A percentile compares a stretch with the other conserved stretches of the same genome.
These are phyloP conservation scores for Picea sitchensis DNA, from an alignment of 75 land plant genomes.

Conservation along the genomic window DNA sequence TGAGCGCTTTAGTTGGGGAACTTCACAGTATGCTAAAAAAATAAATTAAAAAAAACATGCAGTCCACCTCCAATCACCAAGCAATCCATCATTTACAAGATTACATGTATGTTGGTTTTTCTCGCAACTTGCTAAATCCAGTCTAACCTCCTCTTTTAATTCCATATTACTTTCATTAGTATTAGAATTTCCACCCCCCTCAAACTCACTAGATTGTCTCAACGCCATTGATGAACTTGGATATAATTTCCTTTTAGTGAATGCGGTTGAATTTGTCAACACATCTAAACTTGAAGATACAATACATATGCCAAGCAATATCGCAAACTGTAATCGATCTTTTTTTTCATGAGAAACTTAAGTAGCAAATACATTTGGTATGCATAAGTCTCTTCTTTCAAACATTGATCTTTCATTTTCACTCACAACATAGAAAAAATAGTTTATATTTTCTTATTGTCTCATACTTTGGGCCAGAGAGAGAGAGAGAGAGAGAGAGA, in stretches of 20 bases:
- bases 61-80: conserved; percentile 42
- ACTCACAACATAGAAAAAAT: conserved; percentile 33
- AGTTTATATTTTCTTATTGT: not conserved
- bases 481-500: too few species aligned
- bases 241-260: not conserved
- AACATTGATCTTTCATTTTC: conserved; percentile 47
- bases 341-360: not conserved
- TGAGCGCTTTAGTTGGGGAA: too few species aligned
- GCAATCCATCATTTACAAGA: conserved; percentile 27
- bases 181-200: not conserved
- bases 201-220: not conserved
- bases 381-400: conserved; percentile 39
- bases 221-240: not conserved
- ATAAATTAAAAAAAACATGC: too few species aligned
- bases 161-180: not conserved
- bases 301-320: not conserved
- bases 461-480: not conserved
- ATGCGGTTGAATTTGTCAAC: not conserved
- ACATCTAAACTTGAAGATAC: not conserved
- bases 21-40: too few species aligned
- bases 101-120: conserved; percentile 3
- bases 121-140: not conserved
- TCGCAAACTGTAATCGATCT: not conserved
- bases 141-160: not conserved
- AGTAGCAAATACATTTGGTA: conserved; percentile 29